phyloP scores from a whole-genome alignment of 305 asterid genomes.

The Petunia hybrid region DNA sequence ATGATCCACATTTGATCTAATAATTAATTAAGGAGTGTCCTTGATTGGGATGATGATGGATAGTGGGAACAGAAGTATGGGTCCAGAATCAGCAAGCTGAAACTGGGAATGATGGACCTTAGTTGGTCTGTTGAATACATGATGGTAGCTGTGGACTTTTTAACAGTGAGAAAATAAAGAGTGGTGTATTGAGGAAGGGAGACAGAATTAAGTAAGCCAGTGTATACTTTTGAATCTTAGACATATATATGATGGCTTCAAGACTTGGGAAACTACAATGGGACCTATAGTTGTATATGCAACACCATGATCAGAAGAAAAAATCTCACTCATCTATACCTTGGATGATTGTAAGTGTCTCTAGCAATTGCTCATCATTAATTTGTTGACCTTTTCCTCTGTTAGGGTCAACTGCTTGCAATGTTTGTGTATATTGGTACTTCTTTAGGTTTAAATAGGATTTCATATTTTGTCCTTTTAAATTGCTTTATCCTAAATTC shows the following conservation, averaged over 20 bases:
- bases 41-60: conserved; percentile 38
- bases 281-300: conserved; percentile 11
- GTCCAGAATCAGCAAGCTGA: conserved; percentile 30
- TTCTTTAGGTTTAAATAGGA: conserved; percentile 1
- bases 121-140: conserved; percentile 13
- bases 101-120: conserved; percentile 14
- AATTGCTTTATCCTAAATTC: neutral
- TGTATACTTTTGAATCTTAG: neutral
- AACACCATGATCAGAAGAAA: neutral
- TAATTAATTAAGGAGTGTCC: neutral
- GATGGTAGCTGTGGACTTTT: conserved; percentile 30
- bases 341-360: neutral
- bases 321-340: neutral
- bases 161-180: neutral
- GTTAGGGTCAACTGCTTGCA: neutral
- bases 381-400: neutral
- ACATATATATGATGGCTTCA: conserved; percentile 18
- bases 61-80: conserved; percentile 39
- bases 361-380: conserved; percentile 16
- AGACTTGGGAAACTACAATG: conserved; percentile 18
- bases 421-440: neutral
- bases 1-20: neutral
- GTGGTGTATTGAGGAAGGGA: conserved; percentile 27
- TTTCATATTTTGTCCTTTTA: neutral
- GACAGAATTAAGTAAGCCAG: conserved; percentile 8